Evolutionary conservation across 495 filamentous ascomycete genomes (phyloP), one percentile per base, ranked within the genome.

Genomic region (Aspergillus coremiiformis): DNA sequence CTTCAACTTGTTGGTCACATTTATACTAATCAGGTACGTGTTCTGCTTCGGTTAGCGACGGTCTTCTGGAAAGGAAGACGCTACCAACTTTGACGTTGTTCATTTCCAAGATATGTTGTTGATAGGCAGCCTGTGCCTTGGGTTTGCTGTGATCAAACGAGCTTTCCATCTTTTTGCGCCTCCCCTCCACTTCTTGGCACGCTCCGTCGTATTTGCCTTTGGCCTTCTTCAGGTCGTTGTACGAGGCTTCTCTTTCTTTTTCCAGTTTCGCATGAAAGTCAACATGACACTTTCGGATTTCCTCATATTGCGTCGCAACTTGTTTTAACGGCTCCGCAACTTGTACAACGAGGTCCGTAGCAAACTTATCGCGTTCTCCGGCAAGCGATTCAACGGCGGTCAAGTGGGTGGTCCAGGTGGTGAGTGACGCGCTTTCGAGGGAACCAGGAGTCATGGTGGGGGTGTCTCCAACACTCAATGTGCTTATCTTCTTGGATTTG

Each of bases 1-100:
- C 71, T 96, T 97, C 61, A 95, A 83, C 66, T 89, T 91, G 70
- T 99, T 99, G 32, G 92, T 90, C 39, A 96, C 87, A 63, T 92
- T 93, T 73, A 99, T 94, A 49, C 81, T 80, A 56, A 99, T 92
- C 32, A 99, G 73, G 61, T 99, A 99, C 1, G 88, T 90, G 62
- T 97, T 99, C 86, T 88, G 56, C 4, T 22, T 11, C 22, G 29
- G 50, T 65, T 51, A 67, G 62, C 58, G 56, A 33, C 22, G 24
- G 14, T 19, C 11, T 11, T 41, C 3, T 30, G 24, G 37, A 19
- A 44, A 24, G 58, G 17, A n/a, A 33, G 47, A 14, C 14, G 37
- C 4, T 15, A 54, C 59, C 47, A 63, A 77, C 84, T 75, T 99
- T 99, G 61, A 87, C 81, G 64, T 97, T 97, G 67, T 89, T 84